These are phyloP conservation scores for Sindora glabra DNA, from an alignment of 306 rosid species.

Conservation along the genomic window DNA sequence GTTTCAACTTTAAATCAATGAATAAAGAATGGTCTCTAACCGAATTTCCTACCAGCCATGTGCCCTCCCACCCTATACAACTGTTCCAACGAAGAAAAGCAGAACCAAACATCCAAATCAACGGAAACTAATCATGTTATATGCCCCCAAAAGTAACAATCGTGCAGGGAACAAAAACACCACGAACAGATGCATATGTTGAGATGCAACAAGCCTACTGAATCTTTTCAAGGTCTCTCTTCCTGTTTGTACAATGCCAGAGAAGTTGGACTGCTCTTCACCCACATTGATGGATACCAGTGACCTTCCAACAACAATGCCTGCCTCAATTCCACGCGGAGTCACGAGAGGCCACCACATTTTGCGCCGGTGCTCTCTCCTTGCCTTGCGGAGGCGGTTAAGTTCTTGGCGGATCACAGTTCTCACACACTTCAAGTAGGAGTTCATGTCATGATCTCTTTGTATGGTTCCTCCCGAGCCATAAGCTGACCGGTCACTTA, in stretches of 20 bases:
- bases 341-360: constrained; percentile 69
- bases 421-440: constrained; percentile 57
- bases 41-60: constrained; percentile 23
- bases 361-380: constrained; percentile 55
- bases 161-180: constrained; percentile 60
- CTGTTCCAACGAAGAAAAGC: constrained; percentile 13
- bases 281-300: constrained; percentile 27
- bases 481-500: constrained; percentile 77
- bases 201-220: constrained; percentile 70
- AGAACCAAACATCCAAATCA: constrained; percentile 15
- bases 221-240: constrained; percentile 62
- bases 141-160: constrained; percentile 44
- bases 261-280: constrained; percentile 44
- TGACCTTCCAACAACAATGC: constrained; percentile 43
- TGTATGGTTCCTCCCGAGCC: constrained; percentile 79
- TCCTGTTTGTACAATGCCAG: constrained; percentile 54
- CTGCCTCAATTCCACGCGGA: constrained; percentile 19
- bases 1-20: constrained; percentile 33
- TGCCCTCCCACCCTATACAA: constrained; percentile 25
- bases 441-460: constrained; percentile 88
- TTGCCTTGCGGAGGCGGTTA: constrained; percentile 44
- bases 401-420: constrained; percentile 76
- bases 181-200: constrained; percentile 71
- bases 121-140: constrained; percentile 26
- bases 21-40: constrained; percentile 85